Percentiles rank a stretch among this genome's conserved stretches.
phyloP scores from a whole-genome alignment of 805 yeast genomes.

The Suhomyces kilbournensis region DNA sequence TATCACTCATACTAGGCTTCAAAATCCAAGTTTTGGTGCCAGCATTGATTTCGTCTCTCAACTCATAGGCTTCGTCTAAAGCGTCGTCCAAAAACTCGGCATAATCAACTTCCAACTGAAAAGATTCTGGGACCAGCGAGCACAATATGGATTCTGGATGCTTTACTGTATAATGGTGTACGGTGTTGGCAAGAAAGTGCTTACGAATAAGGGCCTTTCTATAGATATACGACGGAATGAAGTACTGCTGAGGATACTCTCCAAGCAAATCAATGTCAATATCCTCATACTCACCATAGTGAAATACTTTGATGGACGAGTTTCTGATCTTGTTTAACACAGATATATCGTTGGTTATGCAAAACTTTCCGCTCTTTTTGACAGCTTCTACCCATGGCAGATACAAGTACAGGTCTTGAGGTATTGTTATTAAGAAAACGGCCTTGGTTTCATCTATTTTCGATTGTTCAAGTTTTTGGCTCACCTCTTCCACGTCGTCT shows the following conservation, averaged over 20 bases:
- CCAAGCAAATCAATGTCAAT: constrained; percentile 68
- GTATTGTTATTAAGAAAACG: constrained; percentile 36
- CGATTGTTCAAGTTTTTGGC: neutral
- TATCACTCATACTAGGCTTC: constrained; percentile 96
- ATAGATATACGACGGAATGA: constrained; percentile 77
- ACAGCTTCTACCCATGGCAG: constrained; percentile 42
- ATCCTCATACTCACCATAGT: constrained; percentile 88
- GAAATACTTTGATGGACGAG: constrained; percentile 47
- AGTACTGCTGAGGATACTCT: constrained; percentile 45
- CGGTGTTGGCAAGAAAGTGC: constrained; percentile 81
- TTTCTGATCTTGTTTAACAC: constrained; percentile 15
- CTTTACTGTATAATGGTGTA: constrained; percentile 71
- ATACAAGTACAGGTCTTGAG: constrained; percentile 38
- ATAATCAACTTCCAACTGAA: constrained; percentile 82
- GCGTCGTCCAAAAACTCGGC: constrained; percentile 96
- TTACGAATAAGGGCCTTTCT: constrained; percentile 90
- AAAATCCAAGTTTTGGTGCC: constrained; percentile 73
- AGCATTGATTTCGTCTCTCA: constrained; percentile 69
- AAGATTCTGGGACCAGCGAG: constrained; percentile 68
- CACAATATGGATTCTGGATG: constrained; percentile 64
- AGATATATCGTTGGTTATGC: constrained; percentile 22
- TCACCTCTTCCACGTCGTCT: constrained; percentile 11
- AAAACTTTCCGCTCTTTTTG: constrained; percentile 9
- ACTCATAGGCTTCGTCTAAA: constrained; percentile 86
- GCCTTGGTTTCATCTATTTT: neutral